Percentiles rank a stretch among this genome's conserved stretches.
Conservation (phyloP, 768 basidiomycete genomes). For the Pisolithus tinctorius region DNA sequence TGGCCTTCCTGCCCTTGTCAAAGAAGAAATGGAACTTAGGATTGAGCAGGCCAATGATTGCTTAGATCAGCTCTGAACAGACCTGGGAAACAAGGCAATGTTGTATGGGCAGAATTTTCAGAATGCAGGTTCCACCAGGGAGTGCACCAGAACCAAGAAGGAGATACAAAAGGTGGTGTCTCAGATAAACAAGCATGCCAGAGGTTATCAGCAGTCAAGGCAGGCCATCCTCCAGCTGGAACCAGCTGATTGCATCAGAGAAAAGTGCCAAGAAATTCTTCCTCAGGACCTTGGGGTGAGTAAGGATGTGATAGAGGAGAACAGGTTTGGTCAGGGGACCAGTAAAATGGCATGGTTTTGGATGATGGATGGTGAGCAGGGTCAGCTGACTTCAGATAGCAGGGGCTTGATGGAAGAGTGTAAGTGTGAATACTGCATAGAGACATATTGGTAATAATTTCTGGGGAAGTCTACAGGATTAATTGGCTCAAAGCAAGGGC, state of each 20-base stretch:
- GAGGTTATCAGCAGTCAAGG: too few relatives aligned
- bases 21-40: conserved; percentile 1
- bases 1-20: neutral
- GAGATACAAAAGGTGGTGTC: too few relatives aligned
- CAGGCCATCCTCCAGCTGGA: too few relatives aligned
- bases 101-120: conserved; percentile 2
- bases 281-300: neutral
- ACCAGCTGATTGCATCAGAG: neutral
- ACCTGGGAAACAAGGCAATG: conserved; percentile 2
- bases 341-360: conserved; percentile 2
- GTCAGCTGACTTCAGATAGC: neutral
- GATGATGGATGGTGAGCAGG: neutral
- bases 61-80: neutral
- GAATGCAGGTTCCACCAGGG: too few relatives aligned
- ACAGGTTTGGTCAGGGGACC: conserved; percentile 4
- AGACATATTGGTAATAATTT: neutral
- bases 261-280: neutral
- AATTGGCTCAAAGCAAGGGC: conserved; percentile 7
- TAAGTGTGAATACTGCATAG: neutral
- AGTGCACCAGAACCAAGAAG: too few relatives aligned
- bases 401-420: neutral
- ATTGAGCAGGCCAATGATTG: conserved; percentile 5
- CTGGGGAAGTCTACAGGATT: conserved; percentile 2
- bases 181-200: too few relatives aligned
- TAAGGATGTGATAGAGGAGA: conserved; percentile 8